Conservation (phyloP, 2,329 filamentous ascomycete species). For the Curvularia spicifera region DNA sequence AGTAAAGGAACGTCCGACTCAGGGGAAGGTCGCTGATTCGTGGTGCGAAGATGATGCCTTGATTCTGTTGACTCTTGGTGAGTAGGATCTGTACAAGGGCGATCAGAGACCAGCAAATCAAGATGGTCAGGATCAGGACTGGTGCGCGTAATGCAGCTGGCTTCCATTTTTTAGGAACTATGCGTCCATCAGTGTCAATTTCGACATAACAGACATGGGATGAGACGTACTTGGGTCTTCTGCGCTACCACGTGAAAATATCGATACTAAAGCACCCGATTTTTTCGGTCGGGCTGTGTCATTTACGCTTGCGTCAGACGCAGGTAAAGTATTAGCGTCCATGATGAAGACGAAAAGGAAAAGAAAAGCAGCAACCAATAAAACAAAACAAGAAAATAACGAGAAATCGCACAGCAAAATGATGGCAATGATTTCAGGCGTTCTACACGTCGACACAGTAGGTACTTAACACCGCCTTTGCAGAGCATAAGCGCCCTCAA, state of each 20-base stretch:
- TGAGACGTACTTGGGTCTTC: background rate
- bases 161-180: slow-evolving; percentile 23
- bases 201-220: background rate
- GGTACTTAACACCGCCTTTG: slow-evolving; percentile 11
- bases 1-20: slow-evolving; percentile 56
- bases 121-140: slow-evolving; percentile 20
- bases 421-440: background rate
- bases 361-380: background rate
- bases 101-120: slow-evolving; percentile 45
- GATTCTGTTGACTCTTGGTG: slow-evolving; percentile 47
- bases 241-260: background rate
- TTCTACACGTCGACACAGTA: slow-evolving; percentile 11
- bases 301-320: background rate
- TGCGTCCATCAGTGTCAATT: background rate
- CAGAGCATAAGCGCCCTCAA: slow-evolving; percentile 15
- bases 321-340: background rate
- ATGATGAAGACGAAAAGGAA: background rate
- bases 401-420: background rate
- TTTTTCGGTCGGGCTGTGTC: background rate
- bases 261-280: background rate
- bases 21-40: slow-evolving; percentile 50
- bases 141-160: slow-evolving; percentile 26
- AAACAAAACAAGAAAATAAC: background rate
- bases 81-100: slow-evolving; percentile 56
- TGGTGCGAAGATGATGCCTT: slow-evolving; percentile 53